Evolutionary conservation across 2,329 filamentous ascomycete species (phyloP).

Genomic region (Bipolaris bicolor): DNA sequence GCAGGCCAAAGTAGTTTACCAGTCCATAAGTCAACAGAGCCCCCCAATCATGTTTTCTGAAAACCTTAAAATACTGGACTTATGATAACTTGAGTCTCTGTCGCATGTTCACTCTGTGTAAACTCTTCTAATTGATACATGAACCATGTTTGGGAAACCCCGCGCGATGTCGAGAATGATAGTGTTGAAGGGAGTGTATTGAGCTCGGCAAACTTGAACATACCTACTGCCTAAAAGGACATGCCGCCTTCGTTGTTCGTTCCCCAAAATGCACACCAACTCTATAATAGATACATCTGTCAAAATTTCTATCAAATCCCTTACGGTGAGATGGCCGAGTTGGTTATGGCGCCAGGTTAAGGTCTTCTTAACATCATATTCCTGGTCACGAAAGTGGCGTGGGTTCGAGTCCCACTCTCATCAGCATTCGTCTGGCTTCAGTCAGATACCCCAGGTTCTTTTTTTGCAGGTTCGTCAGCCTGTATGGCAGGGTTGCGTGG

Average conservation of each 20-base stretch:
- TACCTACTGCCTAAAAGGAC: too few species aligned
- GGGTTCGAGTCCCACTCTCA: constrained; percentile 44
- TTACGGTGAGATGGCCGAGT: constrained; percentile 43
- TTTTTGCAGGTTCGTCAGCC: constrained; percentile 12
- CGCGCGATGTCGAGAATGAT: too few species aligned
- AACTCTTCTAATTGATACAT: too few species aligned
- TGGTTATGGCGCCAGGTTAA: constrained; percentile 49
- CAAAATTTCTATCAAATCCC: not conserved
- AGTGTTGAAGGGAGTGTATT: not conserved
- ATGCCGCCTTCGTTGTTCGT: too few species aligned
- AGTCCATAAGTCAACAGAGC: too few species aligned
- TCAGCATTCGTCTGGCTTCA: constrained; percentile 40
- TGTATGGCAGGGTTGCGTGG: not conserved
- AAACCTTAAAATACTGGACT: not conserved
- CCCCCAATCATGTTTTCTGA: too few species aligned
- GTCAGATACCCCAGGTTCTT: constrained; percentile 27
- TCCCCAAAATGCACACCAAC: not conserved
- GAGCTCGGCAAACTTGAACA: too few species aligned
- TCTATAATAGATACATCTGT: too few species aligned
- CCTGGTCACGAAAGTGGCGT: constrained; percentile 50
- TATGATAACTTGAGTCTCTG: too few species aligned
- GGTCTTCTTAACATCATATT: constrained; percentile 42
- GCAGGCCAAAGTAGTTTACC: too few species aligned
- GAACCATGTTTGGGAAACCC: not conserved
- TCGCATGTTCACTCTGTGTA: not conserved